Base-by-base conservation (phyloP, 2,329 filamentous ascomycete species). In the Epichloe uncinata region DNA sequence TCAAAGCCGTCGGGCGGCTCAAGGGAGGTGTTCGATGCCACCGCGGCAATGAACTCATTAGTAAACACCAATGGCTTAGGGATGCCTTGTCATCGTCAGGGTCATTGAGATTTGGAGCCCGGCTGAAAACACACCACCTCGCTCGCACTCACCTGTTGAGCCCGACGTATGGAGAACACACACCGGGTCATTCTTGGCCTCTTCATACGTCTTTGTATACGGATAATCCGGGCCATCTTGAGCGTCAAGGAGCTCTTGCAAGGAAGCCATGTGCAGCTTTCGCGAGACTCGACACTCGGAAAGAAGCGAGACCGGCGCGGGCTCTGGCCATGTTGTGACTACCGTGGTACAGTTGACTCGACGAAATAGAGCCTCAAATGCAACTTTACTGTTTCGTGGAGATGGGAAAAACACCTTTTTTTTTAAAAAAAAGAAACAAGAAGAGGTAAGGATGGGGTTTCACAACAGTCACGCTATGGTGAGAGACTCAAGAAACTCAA, bases 131-230 rank as follows among this genome's bases (percentile, higher is more conserved):
- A 26, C 22, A 20, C 20, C 20, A 3, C 20, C 22, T 26, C 22
- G 6, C 22, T 7, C 22, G 6, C 22, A 44, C 42, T 15, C 11
- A 44, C 66, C 65, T 0, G 68, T 69, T 0, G 66, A 62, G n/a
- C 68, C 68, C 13, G 62, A 66, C 1, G 65, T 68, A 42, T 70
- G 68, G 1, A 67, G 43, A 1, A 68, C 58, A 2, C 60, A 50
- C 1, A 64, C 57, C 0, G 65, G 60, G 0, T 67, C 63, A 4
- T 45, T 38, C 12, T 51, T 54, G 0, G 61, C 65, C 48, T 68
- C 54, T 0, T 59, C 56, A 47, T 61, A 68, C 0, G 58, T 56
- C 43, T 63, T 66, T 34, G 43, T 47, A 48, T 61, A 68, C 1
- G 59, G 58, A 46, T 62, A 69, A 15, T 44, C 42, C 2, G 51